These are phyloP conservation scores for Tylopilus intermedius DNA, from an alignment of 768 basidiomycete genomes.

Conservation along the genomic window DNA sequence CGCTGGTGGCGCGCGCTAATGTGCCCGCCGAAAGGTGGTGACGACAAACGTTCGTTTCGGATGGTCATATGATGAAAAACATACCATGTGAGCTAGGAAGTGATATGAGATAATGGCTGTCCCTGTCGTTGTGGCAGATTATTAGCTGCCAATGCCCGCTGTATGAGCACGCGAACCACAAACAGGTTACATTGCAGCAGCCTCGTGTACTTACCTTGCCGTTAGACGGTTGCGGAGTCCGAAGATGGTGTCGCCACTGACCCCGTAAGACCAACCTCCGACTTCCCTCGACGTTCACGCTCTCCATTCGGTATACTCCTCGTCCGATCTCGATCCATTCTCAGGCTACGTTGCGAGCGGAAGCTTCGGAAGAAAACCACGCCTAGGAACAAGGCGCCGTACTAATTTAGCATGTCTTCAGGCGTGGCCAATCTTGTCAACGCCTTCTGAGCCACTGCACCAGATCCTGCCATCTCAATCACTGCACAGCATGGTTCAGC, in stretches of 20 bases:
- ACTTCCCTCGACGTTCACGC: background rate
- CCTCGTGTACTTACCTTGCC: conserved; percentile 25
- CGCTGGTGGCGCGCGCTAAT: too few species aligned
- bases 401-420: conserved; percentile 15
- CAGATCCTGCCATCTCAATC: conserved; percentile 20
- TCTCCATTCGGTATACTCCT: conserved; percentile 3
- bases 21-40: too few species aligned
- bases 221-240: conserved; percentile 19
- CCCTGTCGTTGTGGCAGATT: conserved; percentile 4
- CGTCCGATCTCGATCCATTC: conserved; percentile 7
- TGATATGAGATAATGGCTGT: conserved; percentile 16
- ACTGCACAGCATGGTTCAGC: conserved; percentile 11
- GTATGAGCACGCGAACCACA: conserved; percentile 10
- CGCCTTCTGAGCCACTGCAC: conserved; percentile 10
- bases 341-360: conserved; percentile 6
- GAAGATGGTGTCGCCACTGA: conserved; percentile 3
- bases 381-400: conserved; percentile 6
- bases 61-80: conserved; percentile 6
- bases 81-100: conserved; percentile 5
- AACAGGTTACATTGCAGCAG: conserved; percentile 17
- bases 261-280: background rate
- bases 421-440: conserved; percentile 17
- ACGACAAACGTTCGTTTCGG: background rate
- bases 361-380: conserved; percentile 3
- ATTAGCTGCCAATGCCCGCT: conserved; percentile 12